Conservation (phyloP, 2,329 filamentous ascomycete genomes). For the Dactylellina haptotyla region DNA sequence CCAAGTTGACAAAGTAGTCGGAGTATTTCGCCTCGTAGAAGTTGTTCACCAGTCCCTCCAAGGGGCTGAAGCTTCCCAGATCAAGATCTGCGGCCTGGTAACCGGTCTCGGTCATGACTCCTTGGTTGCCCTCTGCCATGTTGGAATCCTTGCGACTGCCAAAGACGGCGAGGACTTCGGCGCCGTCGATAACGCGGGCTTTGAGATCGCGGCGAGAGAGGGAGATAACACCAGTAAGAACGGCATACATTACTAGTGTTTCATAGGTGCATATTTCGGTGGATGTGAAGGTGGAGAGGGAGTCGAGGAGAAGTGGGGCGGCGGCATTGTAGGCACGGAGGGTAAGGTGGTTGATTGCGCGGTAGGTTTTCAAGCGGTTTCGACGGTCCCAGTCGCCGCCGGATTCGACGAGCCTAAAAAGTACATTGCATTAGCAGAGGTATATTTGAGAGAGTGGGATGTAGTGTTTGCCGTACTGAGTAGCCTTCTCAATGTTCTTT, state of each 20-base stretch:
- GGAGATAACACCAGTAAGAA: constrained; percentile 91
- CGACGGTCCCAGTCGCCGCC: constrained; percentile 98
- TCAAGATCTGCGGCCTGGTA: constrained; percentile 79
- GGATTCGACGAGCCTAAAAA: constrained; percentile 79
- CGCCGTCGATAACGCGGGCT: constrained; percentile 96
- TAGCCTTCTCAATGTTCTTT: constrained; percentile 91
- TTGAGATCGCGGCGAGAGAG: constrained; percentile 99
- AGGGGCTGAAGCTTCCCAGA: constrained; percentile 80
- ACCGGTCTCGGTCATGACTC: constrained; percentile 66
- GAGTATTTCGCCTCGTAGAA: constrained; percentile 95
- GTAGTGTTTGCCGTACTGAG: constrained; percentile 60
- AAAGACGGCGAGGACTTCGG: constrained; percentile 96
- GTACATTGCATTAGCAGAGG: not conserved
- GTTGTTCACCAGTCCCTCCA: constrained; percentile 87
- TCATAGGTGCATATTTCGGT: constrained; percentile 99
- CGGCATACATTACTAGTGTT: constrained; percentile 91
- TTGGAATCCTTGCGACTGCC: constrained; percentile 84
- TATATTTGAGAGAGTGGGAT: not conserved
- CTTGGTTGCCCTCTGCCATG: constrained; percentile 72
- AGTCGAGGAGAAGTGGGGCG: constrained; percentile 93
- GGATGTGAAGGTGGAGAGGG: constrained; percentile 96
- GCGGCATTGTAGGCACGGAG: constrained; percentile 89
- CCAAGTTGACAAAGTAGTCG: constrained; percentile 89
- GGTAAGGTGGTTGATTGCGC: constrained; percentile 91
- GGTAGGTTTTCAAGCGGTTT: constrained; percentile 98